Percentiles rank a stretch among this genome's conserved stretches.
Conservation (phyloP, 352 stramenopile species). For the Phytophthora chlamydospora region DNA sequence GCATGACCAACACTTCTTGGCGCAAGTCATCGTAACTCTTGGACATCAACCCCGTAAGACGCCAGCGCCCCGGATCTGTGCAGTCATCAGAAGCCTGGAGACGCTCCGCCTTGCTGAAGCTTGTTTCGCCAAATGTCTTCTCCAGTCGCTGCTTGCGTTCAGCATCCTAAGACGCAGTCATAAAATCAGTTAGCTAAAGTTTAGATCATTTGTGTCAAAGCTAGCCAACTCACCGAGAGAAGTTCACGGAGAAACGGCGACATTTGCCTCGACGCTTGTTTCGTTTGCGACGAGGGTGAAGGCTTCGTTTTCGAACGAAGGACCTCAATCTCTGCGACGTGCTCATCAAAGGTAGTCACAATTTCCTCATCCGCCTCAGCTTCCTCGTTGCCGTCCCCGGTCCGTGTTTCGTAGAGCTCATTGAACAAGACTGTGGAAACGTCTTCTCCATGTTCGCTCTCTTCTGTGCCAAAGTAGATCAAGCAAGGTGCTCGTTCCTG, state of each 20-base stretch:
- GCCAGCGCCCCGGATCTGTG: constrained; percentile 38
- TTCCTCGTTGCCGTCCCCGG: constrained; percentile 11
- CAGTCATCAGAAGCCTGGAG: constrained; percentile 34
- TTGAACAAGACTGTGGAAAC: constrained; percentile 74
- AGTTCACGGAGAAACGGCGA: constrained; percentile 36
- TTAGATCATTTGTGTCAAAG: background rate
- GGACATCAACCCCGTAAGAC: constrained; percentile 90
- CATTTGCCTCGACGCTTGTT: constrained; percentile 15
- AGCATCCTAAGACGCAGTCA: constrained; percentile 37
- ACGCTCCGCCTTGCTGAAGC: constrained; percentile 47
- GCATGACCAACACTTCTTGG: constrained; percentile 98
- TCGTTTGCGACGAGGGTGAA: constrained; percentile 2
- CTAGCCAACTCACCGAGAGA: constrained; percentile 23
- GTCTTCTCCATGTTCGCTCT: constrained; percentile 48
- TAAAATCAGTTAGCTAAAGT: constrained; percentile 10
- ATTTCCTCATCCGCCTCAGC: constrained; percentile 23
- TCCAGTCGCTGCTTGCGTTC: constrained; percentile 57
- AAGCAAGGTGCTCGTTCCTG: constrained; percentile 81
- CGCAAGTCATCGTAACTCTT: constrained; percentile 98
- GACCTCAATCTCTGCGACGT: constrained; percentile 24
- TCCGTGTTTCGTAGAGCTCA: constrained; percentile 57
- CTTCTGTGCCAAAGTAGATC: constrained; percentile 73
- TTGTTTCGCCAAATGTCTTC: constrained; percentile 78
- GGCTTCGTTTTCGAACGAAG: constrained; percentile 12
- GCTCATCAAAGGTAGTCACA: constrained; percentile 27